A percentile compares a stretch with the other conserved stretches of the same genome.
Evolutionary conservation across 2,329 filamentous ascomycete genomes (phyloP).

Genomic region (Xylariomycetidae sp.): DNA sequence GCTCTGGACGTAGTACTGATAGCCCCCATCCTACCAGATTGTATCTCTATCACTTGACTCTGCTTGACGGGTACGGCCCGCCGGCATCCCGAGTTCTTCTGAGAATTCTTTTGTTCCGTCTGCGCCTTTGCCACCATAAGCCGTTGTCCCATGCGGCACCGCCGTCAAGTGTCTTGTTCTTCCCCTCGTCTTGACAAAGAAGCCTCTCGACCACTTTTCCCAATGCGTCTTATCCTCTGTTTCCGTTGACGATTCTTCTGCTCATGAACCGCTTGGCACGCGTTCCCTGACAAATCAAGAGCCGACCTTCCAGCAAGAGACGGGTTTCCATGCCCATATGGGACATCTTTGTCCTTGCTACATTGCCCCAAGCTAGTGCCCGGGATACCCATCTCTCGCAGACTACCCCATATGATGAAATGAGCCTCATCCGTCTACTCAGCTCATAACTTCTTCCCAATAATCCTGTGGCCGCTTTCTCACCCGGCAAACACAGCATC

Average conservation of each 20-base stretch:
- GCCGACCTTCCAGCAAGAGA: too few relatives aligned
- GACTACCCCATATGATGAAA: slow-evolving; percentile 14
- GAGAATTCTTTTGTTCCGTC: slow-evolving; percentile 15
- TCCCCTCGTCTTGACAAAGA: too few relatives aligned
- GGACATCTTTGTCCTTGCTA: neutral
- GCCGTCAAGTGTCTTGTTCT: too few relatives aligned
- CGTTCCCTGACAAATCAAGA: too few relatives aligned
- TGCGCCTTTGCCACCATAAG: slow-evolving; percentile 10
- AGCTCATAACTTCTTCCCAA: slow-evolving; percentile 5
- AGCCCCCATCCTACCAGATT: slow-evolving; percentile 7
- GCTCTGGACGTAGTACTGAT: slow-evolving; percentile 10
- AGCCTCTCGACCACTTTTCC: too few relatives aligned
- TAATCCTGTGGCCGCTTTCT: slow-evolving; percentile 7
- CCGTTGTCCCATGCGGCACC: slow-evolving; percentile 11
- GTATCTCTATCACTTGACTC: slow-evolving; percentile 14
- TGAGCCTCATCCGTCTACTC: slow-evolving; percentile 14
- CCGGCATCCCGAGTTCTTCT: slow-evolving; percentile 6
- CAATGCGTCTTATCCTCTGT: too few relatives aligned
- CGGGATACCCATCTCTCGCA: slow-evolving; percentile 5
- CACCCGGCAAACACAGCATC: slow-evolving; percentile 8
- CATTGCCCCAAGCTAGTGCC: neutral
- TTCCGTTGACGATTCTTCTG: too few relatives aligned
- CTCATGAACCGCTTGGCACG: too few relatives aligned
- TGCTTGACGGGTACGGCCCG: slow-evolving; percentile 6
- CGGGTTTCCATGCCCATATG: too few relatives aligned